A percentile compares a stretch with the other conserved stretches of the same genome.
phyloP scores from a whole-genome alignment of 2,329 filamentous ascomycete genomes.

The Truncatella angustata region DNA sequence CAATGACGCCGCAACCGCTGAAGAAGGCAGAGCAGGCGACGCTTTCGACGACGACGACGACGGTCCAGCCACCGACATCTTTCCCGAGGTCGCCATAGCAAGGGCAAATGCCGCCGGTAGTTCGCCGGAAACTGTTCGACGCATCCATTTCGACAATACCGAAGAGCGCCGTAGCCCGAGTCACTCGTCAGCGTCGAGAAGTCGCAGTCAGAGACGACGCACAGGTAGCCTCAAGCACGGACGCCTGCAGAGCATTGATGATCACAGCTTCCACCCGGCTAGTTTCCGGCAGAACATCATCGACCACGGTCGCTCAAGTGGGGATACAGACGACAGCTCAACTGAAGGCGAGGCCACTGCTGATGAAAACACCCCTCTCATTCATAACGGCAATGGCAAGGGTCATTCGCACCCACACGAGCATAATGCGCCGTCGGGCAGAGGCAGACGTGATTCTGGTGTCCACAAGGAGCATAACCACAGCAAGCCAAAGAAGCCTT shows the following conservation, averaged over 20 bases:
- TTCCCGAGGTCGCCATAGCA: constrained; percentile 60
- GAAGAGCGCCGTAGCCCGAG: constrained; percentile 23
- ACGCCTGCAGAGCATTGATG: constrained; percentile 63
- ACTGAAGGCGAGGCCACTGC: constrained; percentile 44
- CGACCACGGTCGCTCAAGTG: constrained; percentile 67
- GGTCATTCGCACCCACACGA: constrained; percentile 11
- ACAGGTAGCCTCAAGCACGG: constrained; percentile 50
- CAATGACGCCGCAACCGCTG: constrained; percentile 33
- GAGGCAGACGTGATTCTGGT: constrained; percentile 46
- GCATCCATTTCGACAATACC: constrained; percentile 38
- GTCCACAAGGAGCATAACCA: constrained; percentile 78
- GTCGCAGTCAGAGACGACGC: constrained; percentile 41
- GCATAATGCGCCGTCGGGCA: constrained; percentile 25
- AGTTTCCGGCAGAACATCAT: constrained; percentile 93
- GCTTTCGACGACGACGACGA: constrained; percentile 51
- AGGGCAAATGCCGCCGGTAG: constrained; percentile 35
- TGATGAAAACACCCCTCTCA: constrained; percentile 39
- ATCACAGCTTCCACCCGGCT: constrained; percentile 84
- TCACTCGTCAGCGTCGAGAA: constrained; percentile 33
- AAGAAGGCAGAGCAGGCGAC: constrained; percentile 48
- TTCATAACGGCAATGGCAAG: constrained; percentile 26
- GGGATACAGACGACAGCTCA: constrained; percentile 55
- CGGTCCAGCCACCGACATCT: constrained; percentile 59
- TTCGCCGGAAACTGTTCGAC: constrained; percentile 34
- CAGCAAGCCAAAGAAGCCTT: constrained; percentile 60